These are phyloP conservation scores for Chlamydomonas eustigma DNA, from an alignment of 139 green algal species.

Conservation along the genomic window DNA sequence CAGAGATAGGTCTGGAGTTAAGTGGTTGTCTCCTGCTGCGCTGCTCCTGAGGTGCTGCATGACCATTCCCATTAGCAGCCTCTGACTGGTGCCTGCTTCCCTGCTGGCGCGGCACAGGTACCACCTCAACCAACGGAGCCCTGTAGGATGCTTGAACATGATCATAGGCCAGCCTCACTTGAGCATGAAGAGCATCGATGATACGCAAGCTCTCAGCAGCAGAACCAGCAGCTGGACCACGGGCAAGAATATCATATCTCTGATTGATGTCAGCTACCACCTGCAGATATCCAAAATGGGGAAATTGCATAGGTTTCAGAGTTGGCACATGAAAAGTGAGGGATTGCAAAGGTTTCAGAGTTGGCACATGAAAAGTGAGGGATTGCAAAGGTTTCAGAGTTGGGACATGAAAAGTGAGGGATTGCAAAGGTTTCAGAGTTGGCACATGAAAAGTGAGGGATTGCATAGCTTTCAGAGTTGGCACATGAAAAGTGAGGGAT, in stretches of 20 bases:
- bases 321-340: too few relatives aligned
- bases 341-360: too few relatives aligned
- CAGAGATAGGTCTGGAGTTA: neutral
- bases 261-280: constrained; percentile 20
- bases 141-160: neutral
- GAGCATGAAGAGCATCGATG: constrained; percentile 16
- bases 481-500: too few relatives aligned
- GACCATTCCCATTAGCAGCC: neutral
- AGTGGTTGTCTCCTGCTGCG: neutral
- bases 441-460: too few relatives aligned
- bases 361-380: too few relatives aligned
- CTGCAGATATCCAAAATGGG: too few relatives aligned
- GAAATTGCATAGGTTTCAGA: too few relatives aligned
- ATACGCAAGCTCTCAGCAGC: constrained; percentile 12
- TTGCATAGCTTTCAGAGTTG: too few relatives aligned
- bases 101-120: neutral
- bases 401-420: too few relatives aligned
- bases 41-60: neutral
- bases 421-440: too few relatives aligned
- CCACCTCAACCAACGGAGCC: neutral
- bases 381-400: too few relatives aligned
- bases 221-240: neutral
- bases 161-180: constrained; percentile 7
- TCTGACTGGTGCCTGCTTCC: neutral
- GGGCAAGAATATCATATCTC: constrained; percentile 26